phyloP scores from a whole-genome alignment of 345 rosid genomes.

The Eucalyptus tenuipes region DNA sequence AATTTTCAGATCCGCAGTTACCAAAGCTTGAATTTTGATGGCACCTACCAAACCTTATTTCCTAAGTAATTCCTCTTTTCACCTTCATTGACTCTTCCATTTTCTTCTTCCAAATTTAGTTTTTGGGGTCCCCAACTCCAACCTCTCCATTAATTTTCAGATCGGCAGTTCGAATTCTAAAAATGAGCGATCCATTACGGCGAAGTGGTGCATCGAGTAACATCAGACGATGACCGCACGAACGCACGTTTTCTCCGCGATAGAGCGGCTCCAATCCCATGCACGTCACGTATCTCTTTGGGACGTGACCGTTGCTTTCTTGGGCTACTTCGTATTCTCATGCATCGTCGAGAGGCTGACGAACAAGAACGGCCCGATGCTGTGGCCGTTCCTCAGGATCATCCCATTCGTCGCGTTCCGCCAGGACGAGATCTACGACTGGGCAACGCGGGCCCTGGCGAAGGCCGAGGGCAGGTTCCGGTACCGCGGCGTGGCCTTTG shows the following conservation, averaged over 20 bases:
- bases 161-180: background rate
- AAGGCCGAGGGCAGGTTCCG: constrained; percentile 35
- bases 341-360: constrained; percentile 34
- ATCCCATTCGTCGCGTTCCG: constrained; percentile 20
- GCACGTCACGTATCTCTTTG: constrained; percentile 2
- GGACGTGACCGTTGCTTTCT: constrained; percentile 30
- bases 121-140: background rate
- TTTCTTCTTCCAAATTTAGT: background rate
- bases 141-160: background rate
- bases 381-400: constrained; percentile 62
- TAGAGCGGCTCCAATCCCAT: constrained; percentile 4
- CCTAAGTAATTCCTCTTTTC: background rate
- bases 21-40: background rate
- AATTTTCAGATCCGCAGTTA: background rate
- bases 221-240: background rate
- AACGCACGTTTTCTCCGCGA: background rate
- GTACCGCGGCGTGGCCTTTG: constrained; percentile 48
- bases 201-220: background rate
- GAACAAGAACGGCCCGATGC: constrained; percentile 36
- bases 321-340: constrained; percentile 34
- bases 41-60: background rate
- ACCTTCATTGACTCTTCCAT: background rate
- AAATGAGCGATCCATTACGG: background rate
- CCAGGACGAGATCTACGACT: constrained; percentile 13
- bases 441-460: constrained; percentile 27